phyloP scores from a whole-genome alignment of 192 early-diverging fungal species.

The Coemansia sp. region DNA sequence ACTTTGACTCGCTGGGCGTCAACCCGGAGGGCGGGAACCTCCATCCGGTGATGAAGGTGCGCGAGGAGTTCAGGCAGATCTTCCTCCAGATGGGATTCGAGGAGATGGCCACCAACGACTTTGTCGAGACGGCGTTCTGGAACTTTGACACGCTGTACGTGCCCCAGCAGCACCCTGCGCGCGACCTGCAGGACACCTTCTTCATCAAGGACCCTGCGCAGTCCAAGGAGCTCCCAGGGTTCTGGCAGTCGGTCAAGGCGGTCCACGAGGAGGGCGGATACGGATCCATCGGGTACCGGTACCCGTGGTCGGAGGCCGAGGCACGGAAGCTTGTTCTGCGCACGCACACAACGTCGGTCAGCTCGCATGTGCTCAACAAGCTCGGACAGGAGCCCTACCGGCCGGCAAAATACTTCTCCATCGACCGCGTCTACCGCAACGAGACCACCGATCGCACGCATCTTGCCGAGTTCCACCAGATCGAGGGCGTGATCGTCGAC shows the following conservation, averaged over 20 bases:
- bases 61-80: slow-evolving; percentile 97
- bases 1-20: slow-evolving; percentile 90
- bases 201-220: slow-evolving; percentile 66
- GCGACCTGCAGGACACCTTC: slow-evolving; percentile 85
- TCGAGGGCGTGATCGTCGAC: slow-evolving; percentile 98
- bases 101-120: slow-evolving; percentile 98
- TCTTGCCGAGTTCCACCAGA: slow-evolving; percentile 99
- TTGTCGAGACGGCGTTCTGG: slow-evolving; percentile 98
- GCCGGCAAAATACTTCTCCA: slow-evolving; percentile 98
- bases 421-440: slow-evolving; percentile 98
- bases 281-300: slow-evolving; percentile 93
- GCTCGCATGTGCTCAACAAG: slow-evolving; percentile 88
- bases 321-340: slow-evolving; percentile 90
- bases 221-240: slow-evolving; percentile 79
- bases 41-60: slow-evolving; percentile 98
- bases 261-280: slow-evolving; percentile 94
- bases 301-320: slow-evolving; percentile 89
- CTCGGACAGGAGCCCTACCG: slow-evolving; percentile 87
- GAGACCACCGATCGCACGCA: slow-evolving; percentile 97
- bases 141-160: slow-evolving; percentile 99
- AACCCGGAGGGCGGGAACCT: slow-evolving; percentile 82
- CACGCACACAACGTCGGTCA: slow-evolving; percentile 96
- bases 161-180: slow-evolving; percentile 96
- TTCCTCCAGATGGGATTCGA: slow-evolving; percentile 99
- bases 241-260: slow-evolving; percentile 86